phyloP scores from a whole-genome alignment of 1,284 basidiomycete genomes.

The Mycena citricolor region DNA sequence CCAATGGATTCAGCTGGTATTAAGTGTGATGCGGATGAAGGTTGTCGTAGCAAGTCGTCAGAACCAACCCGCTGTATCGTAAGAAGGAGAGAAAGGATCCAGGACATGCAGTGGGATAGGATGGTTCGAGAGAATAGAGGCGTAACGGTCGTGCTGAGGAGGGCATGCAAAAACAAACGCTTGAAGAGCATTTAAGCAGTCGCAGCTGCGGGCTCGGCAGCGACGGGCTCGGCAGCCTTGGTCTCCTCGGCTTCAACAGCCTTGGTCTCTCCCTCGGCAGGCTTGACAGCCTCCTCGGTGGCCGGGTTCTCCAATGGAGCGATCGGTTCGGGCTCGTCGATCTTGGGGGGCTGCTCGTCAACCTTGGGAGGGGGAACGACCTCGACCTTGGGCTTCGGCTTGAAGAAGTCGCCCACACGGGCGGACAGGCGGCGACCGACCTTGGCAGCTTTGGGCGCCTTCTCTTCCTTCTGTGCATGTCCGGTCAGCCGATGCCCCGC shows the following conservation, averaged over 20 bases:
- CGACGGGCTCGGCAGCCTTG: slow-evolving; percentile 37
- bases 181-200: slow-evolving; percentile 53
- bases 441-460: slow-evolving; percentile 47
- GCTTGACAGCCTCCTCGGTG: slow-evolving; percentile 36
- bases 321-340: slow-evolving; percentile 71
- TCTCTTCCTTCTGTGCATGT: slow-evolving; percentile 36
- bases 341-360: slow-evolving; percentile 78
- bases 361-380: slow-evolving; percentile 76
- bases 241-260: slow-evolving; percentile 34
- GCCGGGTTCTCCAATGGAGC: slow-evolving; percentile 76
- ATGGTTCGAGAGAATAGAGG: slow-evolving; percentile 37
- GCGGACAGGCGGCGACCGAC: slow-evolving; percentile 75
- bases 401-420: slow-evolving; percentile 78
- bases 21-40: slow-evolving; percentile 19
- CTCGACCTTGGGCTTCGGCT: slow-evolving; percentile 71
- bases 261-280: slow-evolving; percentile 37
- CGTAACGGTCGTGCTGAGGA: slow-evolving; percentile 51
- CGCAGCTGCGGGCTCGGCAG: slow-evolving; percentile 42
- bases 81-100: slow-evolving; percentile 42
- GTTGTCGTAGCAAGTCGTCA: slow-evolving; percentile 24
- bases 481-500: no score
- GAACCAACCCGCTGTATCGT: slow-evolving; percentile 63
- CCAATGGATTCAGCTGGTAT: slow-evolving; percentile 17
- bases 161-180: slow-evolving; percentile 37
- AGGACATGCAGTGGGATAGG: slow-evolving; percentile 39